Percentiles rank a stretch among this genome's conserved stretches.
phyloP scores from a whole-genome alignment of 257 asterid genomes.

The Jasminum sambac region DNA sequence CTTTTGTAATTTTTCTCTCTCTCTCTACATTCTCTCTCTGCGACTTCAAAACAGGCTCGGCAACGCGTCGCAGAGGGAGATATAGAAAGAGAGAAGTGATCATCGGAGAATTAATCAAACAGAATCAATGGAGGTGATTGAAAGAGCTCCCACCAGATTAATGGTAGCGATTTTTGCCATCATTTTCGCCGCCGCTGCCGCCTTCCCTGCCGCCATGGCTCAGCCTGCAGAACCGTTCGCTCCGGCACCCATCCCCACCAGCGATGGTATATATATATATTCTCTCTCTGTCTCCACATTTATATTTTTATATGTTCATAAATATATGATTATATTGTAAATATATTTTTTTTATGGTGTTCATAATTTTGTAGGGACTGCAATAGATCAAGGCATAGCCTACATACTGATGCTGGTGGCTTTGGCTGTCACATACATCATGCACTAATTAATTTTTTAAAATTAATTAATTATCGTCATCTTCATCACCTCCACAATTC shows the following conservation, averaged over 20 bases:
- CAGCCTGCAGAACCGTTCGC: slow-evolving; percentile 23
- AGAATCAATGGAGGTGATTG: slow-evolving; percentile 33
- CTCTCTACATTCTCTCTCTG: slow-evolving; percentile 34
- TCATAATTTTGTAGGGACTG: slow-evolving; percentile 35
- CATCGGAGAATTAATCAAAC: neutral
- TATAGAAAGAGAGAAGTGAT: neutral
- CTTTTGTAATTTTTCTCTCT: neutral
- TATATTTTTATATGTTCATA: neutral
- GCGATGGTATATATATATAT: slow-evolving; percentile 32
- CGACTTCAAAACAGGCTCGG: slow-evolving; percentile 28
- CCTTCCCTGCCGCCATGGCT: slow-evolving; percentile 22
- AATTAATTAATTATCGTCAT: slow-evolving; percentile 4
- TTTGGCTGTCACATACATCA: slow-evolving; percentile 56
- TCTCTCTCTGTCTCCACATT: neutral
- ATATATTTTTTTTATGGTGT: neutral
- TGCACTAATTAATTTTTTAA: slow-evolving; percentile 36
- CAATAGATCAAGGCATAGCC: slow-evolving; percentile 64
- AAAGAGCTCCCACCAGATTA: slow-evolving; percentile 16
- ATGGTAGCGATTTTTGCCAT: slow-evolving; percentile 29
- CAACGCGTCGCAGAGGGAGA: slow-evolving; percentile 33
- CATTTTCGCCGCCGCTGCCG: slow-evolving; percentile 26
- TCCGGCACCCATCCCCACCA: slow-evolving; percentile 36
- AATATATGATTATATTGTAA: no score
- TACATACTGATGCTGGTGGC: slow-evolving; percentile 57
- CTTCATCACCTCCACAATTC: no score